A percentile compares a stretch with the other conserved stretches of the same genome.
Evolutionary conservation across 257 asterid genomes (phyloP).

Genomic region (Eucommia ulmoides): DNA sequence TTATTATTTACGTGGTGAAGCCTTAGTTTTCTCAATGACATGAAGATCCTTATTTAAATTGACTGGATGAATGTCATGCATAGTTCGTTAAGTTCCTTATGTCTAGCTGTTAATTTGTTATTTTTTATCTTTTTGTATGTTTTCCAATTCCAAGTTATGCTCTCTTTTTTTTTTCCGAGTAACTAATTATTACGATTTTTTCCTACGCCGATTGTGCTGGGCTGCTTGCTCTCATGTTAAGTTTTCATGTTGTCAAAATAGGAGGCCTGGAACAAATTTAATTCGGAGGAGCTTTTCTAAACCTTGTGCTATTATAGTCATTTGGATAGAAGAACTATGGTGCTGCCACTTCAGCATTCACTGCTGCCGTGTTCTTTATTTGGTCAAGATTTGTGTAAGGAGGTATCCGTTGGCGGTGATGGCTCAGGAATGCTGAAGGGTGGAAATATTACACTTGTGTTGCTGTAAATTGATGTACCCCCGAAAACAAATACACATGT

Average conservation of each 20-base stretch:
- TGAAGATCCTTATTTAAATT: background rate
- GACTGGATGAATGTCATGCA: background rate
- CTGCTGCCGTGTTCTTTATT: no score
- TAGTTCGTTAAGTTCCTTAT: background rate
- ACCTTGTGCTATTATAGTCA: no score
- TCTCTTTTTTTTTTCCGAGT: background rate
- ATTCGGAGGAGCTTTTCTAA: slow-evolving; percentile 99
- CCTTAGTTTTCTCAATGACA: background rate
- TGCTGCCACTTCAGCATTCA: no score
- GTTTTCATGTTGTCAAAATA: slow-evolving; percentile 17
- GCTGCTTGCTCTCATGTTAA: background rate
- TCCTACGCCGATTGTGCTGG: background rate
- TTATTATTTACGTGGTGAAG: background rate
- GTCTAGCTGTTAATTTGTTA: background rate
- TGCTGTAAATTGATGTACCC: no score
- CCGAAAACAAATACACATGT: no score
- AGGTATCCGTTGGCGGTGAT: no score
- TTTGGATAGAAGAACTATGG: no score
- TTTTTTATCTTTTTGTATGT: background rate
- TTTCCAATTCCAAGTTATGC: background rate
- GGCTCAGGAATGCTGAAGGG: no score
- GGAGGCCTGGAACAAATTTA: slow-evolving; percentile 99
- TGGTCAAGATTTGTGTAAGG: no score
- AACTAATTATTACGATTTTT: background rate
- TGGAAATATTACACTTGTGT: no score